A percentile compares a stretch with the other conserved stretches of the same genome.
Conservation (phyloP, 768 basidiomycete genomes). For the Guyanaporus albipodus region DNA sequence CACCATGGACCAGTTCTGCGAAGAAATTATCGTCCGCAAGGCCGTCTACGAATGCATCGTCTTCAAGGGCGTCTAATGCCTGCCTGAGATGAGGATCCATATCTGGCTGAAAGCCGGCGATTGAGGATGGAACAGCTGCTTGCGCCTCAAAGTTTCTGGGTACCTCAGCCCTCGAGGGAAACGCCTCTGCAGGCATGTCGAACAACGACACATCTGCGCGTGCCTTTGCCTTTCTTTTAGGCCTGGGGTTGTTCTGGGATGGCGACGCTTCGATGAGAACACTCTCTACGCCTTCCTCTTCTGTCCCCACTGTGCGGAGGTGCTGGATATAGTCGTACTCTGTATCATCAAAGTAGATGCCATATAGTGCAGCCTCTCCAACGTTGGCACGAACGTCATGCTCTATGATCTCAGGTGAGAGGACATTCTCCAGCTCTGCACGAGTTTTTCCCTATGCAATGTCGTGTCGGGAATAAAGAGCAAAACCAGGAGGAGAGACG, state of each 20-base stretch:
- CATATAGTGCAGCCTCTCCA: conserved; percentile 88
- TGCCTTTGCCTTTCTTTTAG: conserved; percentile 34
- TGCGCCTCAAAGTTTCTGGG: conserved; percentile 73
- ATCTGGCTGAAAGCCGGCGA: conserved; percentile 88
- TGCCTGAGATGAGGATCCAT: conserved; percentile 96
- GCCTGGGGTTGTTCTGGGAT: conserved; percentile 32
- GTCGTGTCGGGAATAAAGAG: conserved; percentile 14
- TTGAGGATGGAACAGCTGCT: conserved; percentile 74
- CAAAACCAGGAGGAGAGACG: not conserved
- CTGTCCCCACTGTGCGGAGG: conserved; percentile 69
- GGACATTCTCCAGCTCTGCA: conserved; percentile 66
- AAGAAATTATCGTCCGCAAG: conserved; percentile 75
- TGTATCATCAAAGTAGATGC: conserved; percentile 92
- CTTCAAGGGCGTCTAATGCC: conserved; percentile 89
- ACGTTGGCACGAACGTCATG: conserved; percentile 51
- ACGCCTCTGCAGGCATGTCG: conserved; percentile 62
- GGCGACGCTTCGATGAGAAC: conserved; percentile 75
- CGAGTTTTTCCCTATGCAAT: conserved; percentile 68
- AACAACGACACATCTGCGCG: conserved; percentile 38
- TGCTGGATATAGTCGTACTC: conserved; percentile 99
- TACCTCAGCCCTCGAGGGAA: conserved; percentile 72
- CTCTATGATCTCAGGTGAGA: conserved; percentile 46
- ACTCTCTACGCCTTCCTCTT: conserved; percentile 79
- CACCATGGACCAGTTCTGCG: conserved; percentile 62
- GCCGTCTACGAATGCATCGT: conserved; percentile 90